A percentile compares a stretch with the other conserved stretches of the same genome.
phyloP scores from a whole-genome alignment of 2,329 filamentous ascomycete genomes.

The Claviceps monticola region DNA sequence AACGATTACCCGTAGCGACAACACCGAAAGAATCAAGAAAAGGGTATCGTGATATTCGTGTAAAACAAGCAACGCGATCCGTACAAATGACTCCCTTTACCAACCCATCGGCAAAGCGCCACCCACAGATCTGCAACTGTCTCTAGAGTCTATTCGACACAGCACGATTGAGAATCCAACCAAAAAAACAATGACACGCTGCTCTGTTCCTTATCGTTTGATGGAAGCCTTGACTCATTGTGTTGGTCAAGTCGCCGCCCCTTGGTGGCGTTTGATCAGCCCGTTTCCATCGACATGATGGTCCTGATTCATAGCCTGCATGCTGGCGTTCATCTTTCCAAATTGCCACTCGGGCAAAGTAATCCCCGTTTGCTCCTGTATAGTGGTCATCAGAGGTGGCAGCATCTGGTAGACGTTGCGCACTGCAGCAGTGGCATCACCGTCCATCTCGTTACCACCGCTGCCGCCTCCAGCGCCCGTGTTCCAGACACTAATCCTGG shows the following conservation, averaged over 20 bases:
- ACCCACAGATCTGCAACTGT: neutral
- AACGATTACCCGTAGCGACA: too few relatives aligned
- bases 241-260: neutral
- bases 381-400: slow-evolving; percentile 70
- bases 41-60: neutral
- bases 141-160: neutral
- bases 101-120: too few relatives aligned
- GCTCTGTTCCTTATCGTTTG: neutral
- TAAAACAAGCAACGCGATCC: neutral
- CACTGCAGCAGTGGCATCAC: slow-evolving; percentile 45
- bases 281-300: neutral
- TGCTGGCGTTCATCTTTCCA: slow-evolving; percentile 27
- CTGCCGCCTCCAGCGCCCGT: slow-evolving; percentile 39
- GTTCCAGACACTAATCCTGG: slow-evolving; percentile 87
- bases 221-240: neutral
- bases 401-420: slow-evolving; percentile 75
- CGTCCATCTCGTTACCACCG: slow-evolving; percentile 25
- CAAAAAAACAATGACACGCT: neutral
- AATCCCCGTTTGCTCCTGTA: slow-evolving; percentile 81
- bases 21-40: neutral
- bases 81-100: too few relatives aligned
- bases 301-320: slow-evolving; percentile 16
- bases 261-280: neutral
- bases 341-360: slow-evolving; percentile 65
- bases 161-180: neutral